Evolutionary conservation across 805 yeast genomes (phyloP), one percentile per base, ranked within the genome.

Genomic region (Lachancea lanzarotensis): DNA sequence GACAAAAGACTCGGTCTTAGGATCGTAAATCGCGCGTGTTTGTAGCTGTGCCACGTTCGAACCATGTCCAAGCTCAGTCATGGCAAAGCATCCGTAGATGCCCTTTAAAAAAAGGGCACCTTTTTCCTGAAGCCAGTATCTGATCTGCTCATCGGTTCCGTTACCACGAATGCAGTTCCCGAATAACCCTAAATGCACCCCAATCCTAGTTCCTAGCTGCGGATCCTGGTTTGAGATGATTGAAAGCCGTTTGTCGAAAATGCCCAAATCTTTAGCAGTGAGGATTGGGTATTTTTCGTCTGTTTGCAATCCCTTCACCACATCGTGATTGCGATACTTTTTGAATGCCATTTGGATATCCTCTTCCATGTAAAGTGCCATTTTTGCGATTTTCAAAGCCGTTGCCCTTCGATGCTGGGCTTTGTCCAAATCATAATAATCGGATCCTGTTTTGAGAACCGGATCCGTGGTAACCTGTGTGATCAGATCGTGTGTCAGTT

Each of bases 51-150:
- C 95, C 37, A 90, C 96, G 63, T 90, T 90, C 11, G 96, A 86
- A 22, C 96, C 96, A 62, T 88, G 96, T 7, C 87, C 95, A 55
- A 88, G 63, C 68, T 88, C 96, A 13, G 96, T 89, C 96, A 88
- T 88, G 38, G 84, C 88, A 67, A 88, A 88, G 66, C 96, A 89
- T 22, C 96, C 96, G 57, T 81, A 84, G 17, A 83, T 71, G 48
- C 77, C 84, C 57, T 74, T 79, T 33, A 82, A 60, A 49, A 67
- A 68, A 1, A 71, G 61, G 10, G 88, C 79, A 52, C 85, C 89
- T 56, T 84, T 74, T 54, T 76, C 79, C 47, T 72, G 68, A 43
- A 88, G 75, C 97, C 97, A 90, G 68, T 82, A 91, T 35, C 79
- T 70, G 55, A 82, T 75, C 71, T 90, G 98, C 46, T 79, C 86